Conservation (phyloP, 208 protist species). For the Acanthamoeba royreba region DNA sequence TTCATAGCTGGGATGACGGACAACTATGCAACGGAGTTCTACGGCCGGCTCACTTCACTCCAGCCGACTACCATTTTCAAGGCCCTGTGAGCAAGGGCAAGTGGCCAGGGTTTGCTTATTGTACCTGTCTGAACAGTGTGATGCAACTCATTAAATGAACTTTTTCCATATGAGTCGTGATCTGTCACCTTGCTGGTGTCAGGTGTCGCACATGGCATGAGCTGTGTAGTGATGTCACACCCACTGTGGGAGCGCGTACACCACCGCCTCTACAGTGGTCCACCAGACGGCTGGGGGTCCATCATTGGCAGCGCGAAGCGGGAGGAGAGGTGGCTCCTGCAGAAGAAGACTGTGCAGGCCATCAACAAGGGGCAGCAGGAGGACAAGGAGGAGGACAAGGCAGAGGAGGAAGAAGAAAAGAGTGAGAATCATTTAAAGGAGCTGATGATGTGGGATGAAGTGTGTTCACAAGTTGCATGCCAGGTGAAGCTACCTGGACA, state of each 20-base stretch:
- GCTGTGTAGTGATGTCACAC: background rate
- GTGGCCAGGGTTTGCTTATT: too few relatives aligned
- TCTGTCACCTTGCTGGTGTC: too few relatives aligned
- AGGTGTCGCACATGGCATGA: background rate
- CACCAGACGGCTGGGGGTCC: too few relatives aligned
- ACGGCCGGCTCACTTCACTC: background rate
- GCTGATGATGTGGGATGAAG: background rate
- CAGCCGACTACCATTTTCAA: background rate
- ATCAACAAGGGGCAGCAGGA: background rate
- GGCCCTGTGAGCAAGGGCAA: too few relatives aligned
- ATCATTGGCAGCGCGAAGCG: too few relatives aligned
- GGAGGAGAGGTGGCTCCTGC: too few relatives aligned
- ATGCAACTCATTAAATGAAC: too few relatives aligned
- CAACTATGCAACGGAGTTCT: background rate
- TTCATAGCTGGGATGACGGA: background rate
- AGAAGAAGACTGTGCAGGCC: background rate
- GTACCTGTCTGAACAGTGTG: too few relatives aligned
- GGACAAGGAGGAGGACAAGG: background rate
- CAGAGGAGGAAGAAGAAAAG: background rate
- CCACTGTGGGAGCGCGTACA: background rate
- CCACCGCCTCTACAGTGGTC: background rate
- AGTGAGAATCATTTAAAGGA: background rate
- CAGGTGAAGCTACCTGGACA: background rate
- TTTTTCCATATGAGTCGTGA: too few relatives aligned
- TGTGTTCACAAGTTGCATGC: background rate